phyloP scores from a whole-genome alignment of 345 rosid species.

The Barbarea vulgaris region DNA sequence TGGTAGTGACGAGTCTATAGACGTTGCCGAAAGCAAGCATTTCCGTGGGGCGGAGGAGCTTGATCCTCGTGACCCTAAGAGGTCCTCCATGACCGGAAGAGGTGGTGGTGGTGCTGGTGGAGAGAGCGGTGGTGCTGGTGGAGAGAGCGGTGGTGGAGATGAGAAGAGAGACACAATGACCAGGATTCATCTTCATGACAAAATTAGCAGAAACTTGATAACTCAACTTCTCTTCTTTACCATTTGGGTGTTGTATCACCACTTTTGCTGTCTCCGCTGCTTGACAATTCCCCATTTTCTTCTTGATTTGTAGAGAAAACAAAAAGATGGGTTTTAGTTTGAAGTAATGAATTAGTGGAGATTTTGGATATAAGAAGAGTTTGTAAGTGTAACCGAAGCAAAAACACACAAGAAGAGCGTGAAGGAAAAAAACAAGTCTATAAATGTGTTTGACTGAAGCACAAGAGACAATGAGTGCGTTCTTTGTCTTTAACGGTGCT shows the following conservation, averaged over 20 bases:
- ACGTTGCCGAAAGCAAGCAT: conserved; percentile 77
- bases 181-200: conserved; percentile 84
- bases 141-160: conserved; percentile 68
- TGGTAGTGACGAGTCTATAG: conserved; percentile 76
- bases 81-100: conserved; percentile 38
- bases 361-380: neutral
- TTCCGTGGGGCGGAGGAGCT: conserved; percentile 90
- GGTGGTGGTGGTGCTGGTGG: too few species aligned
- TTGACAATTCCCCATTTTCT: conserved; percentile 89
- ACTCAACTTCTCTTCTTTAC: conserved; percentile 64
- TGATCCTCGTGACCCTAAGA: conserved; percentile 77
- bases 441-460: conserved; percentile 6
- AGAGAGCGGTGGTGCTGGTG: conserved; percentile 49
- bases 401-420: conserved; percentile 32
- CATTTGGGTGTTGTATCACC: conserved; percentile 77
- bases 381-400: conserved; percentile 26
- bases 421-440: conserved; percentile 9
- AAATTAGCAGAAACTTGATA: conserved; percentile 68
- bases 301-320: neutral
- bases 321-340: neutral
- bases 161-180: conserved; percentile 90
- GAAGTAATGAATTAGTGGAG: neutral
- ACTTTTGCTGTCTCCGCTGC: conserved; percentile 80
- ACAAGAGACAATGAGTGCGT: conserved; percentile 32
- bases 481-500: conserved; percentile 34